Evolutionary conservation across 2,329 filamentous ascomycete species (phyloP).

Genomic region (Pyrenophora graminea): DNA sequence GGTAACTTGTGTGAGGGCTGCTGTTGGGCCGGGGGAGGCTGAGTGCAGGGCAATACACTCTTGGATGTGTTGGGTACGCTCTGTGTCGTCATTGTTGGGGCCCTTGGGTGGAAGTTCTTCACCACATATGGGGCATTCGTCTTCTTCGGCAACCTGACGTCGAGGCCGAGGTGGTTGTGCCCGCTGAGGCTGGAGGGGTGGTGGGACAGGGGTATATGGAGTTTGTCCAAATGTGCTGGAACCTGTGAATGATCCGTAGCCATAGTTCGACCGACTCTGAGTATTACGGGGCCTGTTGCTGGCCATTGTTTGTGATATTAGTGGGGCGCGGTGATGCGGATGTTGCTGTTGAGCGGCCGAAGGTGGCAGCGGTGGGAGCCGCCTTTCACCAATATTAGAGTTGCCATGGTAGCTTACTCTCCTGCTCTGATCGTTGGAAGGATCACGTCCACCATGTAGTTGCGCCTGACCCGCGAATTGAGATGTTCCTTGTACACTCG

Average conservation of each 20-base stretch:
- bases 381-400: conserved; percentile 28
- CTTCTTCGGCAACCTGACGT: conserved; percentile 63
- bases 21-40: conserved; percentile 23
- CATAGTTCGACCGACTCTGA: conserved; percentile 11
- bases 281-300: conserved; percentile 10
- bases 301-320: conserved; percentile 15
- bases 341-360: conserved; percentile 17
- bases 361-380: conserved; percentile 28
- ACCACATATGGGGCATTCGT: conserved; percentile 79
- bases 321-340: conserved; percentile 14
- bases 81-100: conserved; percentile 44
- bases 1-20: conserved; percentile 20
- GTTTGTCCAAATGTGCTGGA: conserved; percentile 24
- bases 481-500: conserved; percentile 25
- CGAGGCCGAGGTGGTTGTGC: conserved; percentile 29
- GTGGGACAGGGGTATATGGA: conserved; percentile 17
- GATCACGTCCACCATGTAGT: conserved; percentile 23
- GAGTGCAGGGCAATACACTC: conserved; percentile 47
- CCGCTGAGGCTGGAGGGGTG: conserved; percentile 16
- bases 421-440: conserved; percentile 24
- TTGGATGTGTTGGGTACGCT: conserved; percentile 52
- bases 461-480: conserved; percentile 24
- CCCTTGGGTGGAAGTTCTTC: conserved; percentile 65
- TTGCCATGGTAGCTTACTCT: conserved; percentile 32
- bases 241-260: conserved; percentile 16